Percentiles rank a stretch among this genome's conserved stretches.
Conservation (phyloP, 768 basidiomycete genomes). For the Saitozyma podzolica region DNA sequence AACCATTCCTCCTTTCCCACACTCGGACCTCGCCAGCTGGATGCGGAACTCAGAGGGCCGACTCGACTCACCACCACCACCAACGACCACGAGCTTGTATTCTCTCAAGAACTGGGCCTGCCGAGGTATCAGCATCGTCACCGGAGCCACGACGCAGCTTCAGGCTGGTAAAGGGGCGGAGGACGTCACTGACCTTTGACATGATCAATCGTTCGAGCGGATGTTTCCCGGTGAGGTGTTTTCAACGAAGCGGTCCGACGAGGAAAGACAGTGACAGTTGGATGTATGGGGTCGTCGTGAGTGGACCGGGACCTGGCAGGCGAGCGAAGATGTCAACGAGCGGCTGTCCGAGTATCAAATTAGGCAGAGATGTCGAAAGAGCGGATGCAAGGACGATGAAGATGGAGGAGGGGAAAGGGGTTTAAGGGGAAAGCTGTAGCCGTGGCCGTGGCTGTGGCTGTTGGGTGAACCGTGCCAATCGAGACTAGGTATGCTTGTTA, state of each 20-base stretch:
- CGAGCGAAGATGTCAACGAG: neutral
- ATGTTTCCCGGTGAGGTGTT: neutral
- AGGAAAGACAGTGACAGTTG: neutral
- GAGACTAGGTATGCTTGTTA: neutral
- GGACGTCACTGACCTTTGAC: slow-evolving; percentile 20
- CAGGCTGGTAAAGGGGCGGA: neutral
- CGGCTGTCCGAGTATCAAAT: neutral
- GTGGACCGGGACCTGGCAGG: neutral
- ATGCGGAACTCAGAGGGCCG: too few species aligned
- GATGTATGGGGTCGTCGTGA: neutral
- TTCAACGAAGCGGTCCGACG: neutral
- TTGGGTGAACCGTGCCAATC: neutral
- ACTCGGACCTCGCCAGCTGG: too few species aligned
- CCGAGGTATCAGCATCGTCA: neutral
- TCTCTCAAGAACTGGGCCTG: slow-evolving; percentile 69
- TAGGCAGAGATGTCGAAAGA: too few species aligned
- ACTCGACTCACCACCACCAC: slow-evolving; percentile 75
- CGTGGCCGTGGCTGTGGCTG: neutral
- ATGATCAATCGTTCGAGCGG: slow-evolving; percentile 5
- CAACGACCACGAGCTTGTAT: slow-evolving; percentile 98
- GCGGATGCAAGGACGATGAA: neutral
- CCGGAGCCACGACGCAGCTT: neutral
- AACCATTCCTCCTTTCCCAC: too few species aligned
- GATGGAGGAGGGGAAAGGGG: neutral
- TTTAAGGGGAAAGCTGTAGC: neutral